Base-by-base conservation (phyloP, 768 basidiomycete species). In the Tricholoma hemisulphureum region DNA sequence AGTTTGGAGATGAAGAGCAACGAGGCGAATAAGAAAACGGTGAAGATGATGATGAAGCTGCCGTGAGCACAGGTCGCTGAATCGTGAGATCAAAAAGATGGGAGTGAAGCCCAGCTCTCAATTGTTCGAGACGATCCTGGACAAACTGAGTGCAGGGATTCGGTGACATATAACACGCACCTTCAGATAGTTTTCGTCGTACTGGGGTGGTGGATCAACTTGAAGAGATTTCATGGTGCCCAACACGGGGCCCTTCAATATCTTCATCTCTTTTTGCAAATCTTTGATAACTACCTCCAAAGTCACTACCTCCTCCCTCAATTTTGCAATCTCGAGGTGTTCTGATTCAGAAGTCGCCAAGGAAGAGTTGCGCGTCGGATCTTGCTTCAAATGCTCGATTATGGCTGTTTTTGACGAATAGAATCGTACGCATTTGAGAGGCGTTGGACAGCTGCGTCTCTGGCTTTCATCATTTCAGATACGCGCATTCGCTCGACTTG, bases 381-480 rank as follows among this genome's bases (percentile, higher is more conserved):
- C 58, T 34, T 51, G 63, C 55, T 73, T 77, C 43, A 88, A 66
- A 6, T 68, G 73, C 31, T 80, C 75, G 57, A 89, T 80, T 6
- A 73, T 66, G 20, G 75, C 73, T 1, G 79, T 76, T 70, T 89
- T 88, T 86, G 79, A n/a, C 80, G 79, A 62, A 89, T 73, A 0
- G 84, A 83, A 13, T 73, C 67, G 64, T 84, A 87, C 9, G 86
- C 86, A 46, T 83, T 80, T 29, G 80, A 75, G 11, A 91, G 78
- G 28, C 81, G 82, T 39, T 80, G 71, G 1, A 87, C 80, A 14
- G 79, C 81, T 28, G 77, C 79, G 64, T 91, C 88, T 37, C 88
- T 83, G 28, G 88, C 88, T 24, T 71, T 73, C 53, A 86, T 67
- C 1, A 84, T 86, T 63, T 89, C 87, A 20, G 68, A 69, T 1